Conservation (phyloP, 345 rosid species). For the Geranium brycei region DNA sequence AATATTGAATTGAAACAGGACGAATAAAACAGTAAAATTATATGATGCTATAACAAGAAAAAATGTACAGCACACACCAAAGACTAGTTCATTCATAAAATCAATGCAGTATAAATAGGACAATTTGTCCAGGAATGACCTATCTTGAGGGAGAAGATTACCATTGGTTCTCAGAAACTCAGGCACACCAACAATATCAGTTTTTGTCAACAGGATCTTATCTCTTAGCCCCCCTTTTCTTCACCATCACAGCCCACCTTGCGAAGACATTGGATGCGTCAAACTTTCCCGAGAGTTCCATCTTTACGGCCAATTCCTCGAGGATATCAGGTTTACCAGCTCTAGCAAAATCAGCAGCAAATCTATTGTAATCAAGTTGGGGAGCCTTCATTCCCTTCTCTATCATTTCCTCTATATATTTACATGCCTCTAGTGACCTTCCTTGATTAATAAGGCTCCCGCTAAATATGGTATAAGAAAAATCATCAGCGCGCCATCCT, state of each 20-base stretch:
- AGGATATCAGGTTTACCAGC: slow-evolving; percentile 55
- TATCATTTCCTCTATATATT: slow-evolving; percentile 68
- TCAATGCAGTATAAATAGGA: too few relatives aligned
- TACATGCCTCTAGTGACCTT: slow-evolving; percentile 64
- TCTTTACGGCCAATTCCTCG: slow-evolving; percentile 61
- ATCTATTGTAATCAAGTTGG: slow-evolving; percentile 67
- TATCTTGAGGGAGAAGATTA: too few relatives aligned
- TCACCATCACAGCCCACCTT: slow-evolving; percentile 51
- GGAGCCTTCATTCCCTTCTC: slow-evolving; percentile 88
- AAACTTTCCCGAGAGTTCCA: slow-evolving; percentile 63
- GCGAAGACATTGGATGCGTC: slow-evolving; percentile 54
- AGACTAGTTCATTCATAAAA: too few relatives aligned
- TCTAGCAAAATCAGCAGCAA: slow-evolving; percentile 64
- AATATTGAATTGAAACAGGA: too few relatives aligned
- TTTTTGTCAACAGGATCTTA: slow-evolving; percentile 8
- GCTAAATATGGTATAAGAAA: slow-evolving; percentile 67
- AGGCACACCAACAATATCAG: too few relatives aligned
- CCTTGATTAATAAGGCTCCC: slow-evolving; percentile 68
- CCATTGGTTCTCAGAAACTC: too few relatives aligned
- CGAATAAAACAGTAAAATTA: too few relatives aligned
- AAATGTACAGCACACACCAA: too few relatives aligned
- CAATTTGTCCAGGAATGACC: too few relatives aligned
- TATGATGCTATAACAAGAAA: too few relatives aligned
- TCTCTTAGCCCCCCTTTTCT: slow-evolving; percentile 29
- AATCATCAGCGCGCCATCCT: slow-evolving; percentile 73